A percentile compares a stretch with the other conserved stretches of the same genome.
These are phyloP conservation scores for Penicillium italicum DNA, from an alignment of 2,329 filamentous ascomycete genomes.

Conservation along the genomic window DNA sequence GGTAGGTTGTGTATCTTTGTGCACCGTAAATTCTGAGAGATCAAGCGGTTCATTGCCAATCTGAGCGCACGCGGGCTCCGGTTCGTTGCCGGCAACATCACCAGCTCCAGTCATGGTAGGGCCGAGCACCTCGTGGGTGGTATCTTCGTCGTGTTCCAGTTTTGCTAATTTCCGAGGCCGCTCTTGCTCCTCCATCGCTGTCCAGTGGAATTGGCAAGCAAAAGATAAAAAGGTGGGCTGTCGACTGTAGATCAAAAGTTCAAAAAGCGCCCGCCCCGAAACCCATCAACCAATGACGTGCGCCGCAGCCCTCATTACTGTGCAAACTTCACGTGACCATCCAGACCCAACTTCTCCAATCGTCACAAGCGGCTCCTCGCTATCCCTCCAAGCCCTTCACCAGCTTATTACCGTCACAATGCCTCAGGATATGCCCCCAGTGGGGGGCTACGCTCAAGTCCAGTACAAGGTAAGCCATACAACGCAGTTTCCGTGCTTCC, in stretches of 20 bases:
- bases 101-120: conserved; percentile 33
- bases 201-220: background rate
- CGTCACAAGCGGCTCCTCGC: conserved; percentile 19
- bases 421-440: conserved; percentile 96
- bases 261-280: conserved; percentile 15
- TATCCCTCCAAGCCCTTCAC: conserved; percentile 18
- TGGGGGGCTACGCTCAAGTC: conserved; percentile 89
- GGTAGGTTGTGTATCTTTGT: background rate
- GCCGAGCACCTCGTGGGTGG: conserved; percentile 21
- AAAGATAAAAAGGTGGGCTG: conserved; percentile 8
- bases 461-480: conserved; percentile 79
- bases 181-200: conserved; percentile 53
- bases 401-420: conserved; percentile 52
- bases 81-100: conserved; percentile 13
- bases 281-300: conserved; percentile 27
- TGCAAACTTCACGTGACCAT: conserved; percentile 28
- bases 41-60: conserved; percentile 12
- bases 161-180: conserved; percentile 56
- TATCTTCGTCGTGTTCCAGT: conserved; percentile 39
- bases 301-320: conserved; percentile 31
- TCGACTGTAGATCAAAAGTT: conserved; percentile 16
- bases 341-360: conserved; percentile 30
- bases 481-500: background rate
- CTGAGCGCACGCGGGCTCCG: conserved; percentile 5
- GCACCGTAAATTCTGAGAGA: background rate